Evolutionary conservation across 805 yeast species (phyloP).

Genomic region (Barnettozyma botsteinii): DNA sequence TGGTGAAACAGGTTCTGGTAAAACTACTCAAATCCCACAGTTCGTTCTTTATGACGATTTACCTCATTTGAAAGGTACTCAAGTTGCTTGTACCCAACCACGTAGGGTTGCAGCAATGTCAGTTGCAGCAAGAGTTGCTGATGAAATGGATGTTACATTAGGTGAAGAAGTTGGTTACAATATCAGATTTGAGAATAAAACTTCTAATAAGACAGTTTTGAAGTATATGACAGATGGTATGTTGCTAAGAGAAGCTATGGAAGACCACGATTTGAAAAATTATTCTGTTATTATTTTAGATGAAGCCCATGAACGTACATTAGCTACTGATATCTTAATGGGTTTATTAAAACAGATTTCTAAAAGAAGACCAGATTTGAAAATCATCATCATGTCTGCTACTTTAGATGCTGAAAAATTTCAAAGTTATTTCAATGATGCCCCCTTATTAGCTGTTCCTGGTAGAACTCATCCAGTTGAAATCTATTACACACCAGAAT

Average conservation of each 20-base stretch:
- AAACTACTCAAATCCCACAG: constrained; percentile 97
- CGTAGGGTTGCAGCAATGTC: constrained; percentile 99
- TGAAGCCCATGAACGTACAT: constrained; percentile 97
- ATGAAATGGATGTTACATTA: constrained; percentile 88
- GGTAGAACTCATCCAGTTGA: constrained; percentile 98
- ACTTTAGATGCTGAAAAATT: constrained; percentile 96
- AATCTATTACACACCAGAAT: constrained; percentile 93
- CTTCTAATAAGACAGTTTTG: constrained; percentile 71
- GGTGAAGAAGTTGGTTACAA: constrained; percentile 96
- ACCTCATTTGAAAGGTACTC: constrained; percentile 78
- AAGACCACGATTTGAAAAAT: constrained; percentile 72
- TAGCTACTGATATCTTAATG: constrained; percentile 95
- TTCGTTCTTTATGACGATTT: constrained; percentile 86
- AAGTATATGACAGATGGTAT: constrained; percentile 99
- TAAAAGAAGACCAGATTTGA: constrained; percentile 75
- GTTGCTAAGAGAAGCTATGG: constrained; percentile 96
- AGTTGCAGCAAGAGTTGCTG: constrained; percentile 95
- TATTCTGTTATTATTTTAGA: constrained; percentile 91
- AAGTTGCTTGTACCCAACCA: constrained; percentile 94
- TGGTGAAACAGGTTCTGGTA: constrained; percentile 99
- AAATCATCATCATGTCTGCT: constrained; percentile 94
- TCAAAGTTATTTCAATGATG: constrained; percentile 81
- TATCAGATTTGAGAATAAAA: constrained; percentile 89
- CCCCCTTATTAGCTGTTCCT: constrained; percentile 93
- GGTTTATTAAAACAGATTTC: constrained; percentile 85